Base-by-base conservation (phyloP, 2,329 filamentous ascomycete genomes). In the Tolypocladium ophioglossoides region DNA sequence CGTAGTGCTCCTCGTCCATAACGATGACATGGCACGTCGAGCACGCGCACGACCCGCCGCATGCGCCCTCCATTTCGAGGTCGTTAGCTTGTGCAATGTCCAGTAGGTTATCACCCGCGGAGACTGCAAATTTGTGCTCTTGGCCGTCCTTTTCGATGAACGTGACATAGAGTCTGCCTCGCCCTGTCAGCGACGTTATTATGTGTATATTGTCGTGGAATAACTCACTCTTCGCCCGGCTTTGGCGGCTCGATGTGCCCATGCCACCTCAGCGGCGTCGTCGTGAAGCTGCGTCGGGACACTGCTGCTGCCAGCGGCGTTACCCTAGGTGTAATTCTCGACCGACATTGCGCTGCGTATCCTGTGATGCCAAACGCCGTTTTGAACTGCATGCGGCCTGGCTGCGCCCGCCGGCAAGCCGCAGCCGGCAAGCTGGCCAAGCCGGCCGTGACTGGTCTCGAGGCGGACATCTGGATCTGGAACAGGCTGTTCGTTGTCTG, bases 51-150 rank as follows among this genome's bases (percentile, higher is more conserved):
- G 89, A 94, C 24, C 91, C 94, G 61, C 94, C 94, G 66, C 94
- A 99, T 14, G 94, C 94, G 57, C 94, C 91, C 77, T 99, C 94
- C 92, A 99, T 97, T 70, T 99, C 94, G 44, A 99, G 76, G 66
- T 97, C 92, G 70, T 97, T 83, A 48, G 87, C 89, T 69, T 96
- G 92, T 24, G 92, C 94, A 65, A 99, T 92, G 66, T 97, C 92
- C 53, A 99, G 79, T 53, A 99, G 77, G 70, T 99, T 99, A 71
- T 96, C 91, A 51, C 94, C 94, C 63, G 87, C 84, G 16, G 83
- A 77, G 10, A 96, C 92, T 56, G 86, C 84, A 64, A 96, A 83
- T 57, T 86, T 89, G 69, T 89, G 79, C 60, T 84, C 78, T 34
- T 82, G 76, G 51, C 85, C 85, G 22, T 96, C 91, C 72, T 97